Percentiles rank a stretch among this genome's conserved stretches.
phyloP scores from a whole-genome alignment of 441 rosid genomes.

The Dalechampia spathulata region DNA sequence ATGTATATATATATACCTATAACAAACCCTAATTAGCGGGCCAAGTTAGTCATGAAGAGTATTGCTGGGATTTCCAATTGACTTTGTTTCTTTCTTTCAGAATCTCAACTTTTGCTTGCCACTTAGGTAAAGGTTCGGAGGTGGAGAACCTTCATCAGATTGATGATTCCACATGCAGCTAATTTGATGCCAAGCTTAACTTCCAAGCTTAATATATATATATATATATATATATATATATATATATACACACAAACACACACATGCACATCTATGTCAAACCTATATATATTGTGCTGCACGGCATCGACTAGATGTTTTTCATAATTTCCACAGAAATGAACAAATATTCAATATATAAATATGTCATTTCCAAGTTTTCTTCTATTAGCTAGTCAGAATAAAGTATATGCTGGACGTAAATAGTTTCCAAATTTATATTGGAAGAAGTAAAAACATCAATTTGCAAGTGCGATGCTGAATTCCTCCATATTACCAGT shows the following conservation, averaged over 20 bases:
- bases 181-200: constrained; percentile 27
- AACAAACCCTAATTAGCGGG: neutral
- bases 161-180: constrained; percentile 10
- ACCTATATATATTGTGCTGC: too few relatives aligned
- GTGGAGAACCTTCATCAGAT: constrained; percentile 20
- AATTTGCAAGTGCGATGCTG: neutral
- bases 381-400: neutral
- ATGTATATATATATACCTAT: neutral
- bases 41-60: neutral
- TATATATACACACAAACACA: too few relatives aligned
- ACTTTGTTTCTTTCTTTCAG: constrained; percentile 4
- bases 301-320: neutral
- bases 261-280: too few relatives aligned
- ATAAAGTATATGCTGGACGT: neutral
- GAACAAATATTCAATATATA: too few relatives aligned
- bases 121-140: constrained; percentile 25
- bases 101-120: constrained; percentile 41
- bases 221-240: neutral
- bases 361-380: too few relatives aligned
- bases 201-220: constrained; percentile 18
- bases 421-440: neutral
- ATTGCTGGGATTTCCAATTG: neutral
- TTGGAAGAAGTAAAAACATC: neutral
- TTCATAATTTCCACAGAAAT: constrained; percentile 4
- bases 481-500: neutral